Evolutionary conservation across 257 asterid species (phyloP).

Genomic region (Linaria vulgaris): DNA sequence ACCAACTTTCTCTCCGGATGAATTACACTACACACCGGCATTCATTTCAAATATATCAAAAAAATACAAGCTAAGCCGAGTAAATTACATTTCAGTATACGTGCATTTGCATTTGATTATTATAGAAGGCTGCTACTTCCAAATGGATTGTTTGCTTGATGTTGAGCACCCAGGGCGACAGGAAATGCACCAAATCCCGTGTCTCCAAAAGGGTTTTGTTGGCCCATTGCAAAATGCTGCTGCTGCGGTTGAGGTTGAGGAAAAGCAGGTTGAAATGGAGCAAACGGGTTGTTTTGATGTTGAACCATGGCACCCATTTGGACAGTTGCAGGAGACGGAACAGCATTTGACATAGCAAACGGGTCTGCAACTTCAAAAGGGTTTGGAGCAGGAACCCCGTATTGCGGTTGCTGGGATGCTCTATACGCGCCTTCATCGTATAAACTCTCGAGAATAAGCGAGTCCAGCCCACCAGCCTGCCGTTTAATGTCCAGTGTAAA

Average conservation of each 20-base stretch:
- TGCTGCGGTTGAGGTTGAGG: slow-evolving; percentile 56
- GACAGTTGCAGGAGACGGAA: slow-evolving; percentile 52
- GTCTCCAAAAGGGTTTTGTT: slow-evolving; percentile 82
- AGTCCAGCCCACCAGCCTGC: slow-evolving; percentile 97
- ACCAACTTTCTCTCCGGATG: background rate
- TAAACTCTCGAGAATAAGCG: slow-evolving; percentile 75
- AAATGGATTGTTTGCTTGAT: slow-evolving; percentile 69
- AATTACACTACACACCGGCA: slow-evolving; percentile 16
- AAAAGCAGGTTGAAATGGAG: slow-evolving; percentile 60
- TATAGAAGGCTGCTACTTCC: slow-evolving; percentile 65
- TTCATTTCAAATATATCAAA: slow-evolving; percentile 31
- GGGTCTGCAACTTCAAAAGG: slow-evolving; percentile 87
- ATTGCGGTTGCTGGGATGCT: slow-evolving; percentile 83
- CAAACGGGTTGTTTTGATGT: slow-evolving; percentile 75
- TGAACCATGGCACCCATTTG: slow-evolving; percentile 49
- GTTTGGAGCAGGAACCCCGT: slow-evolving; percentile 89
- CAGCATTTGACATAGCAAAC: slow-evolving; percentile 50
- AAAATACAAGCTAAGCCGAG: slow-evolving; percentile 44
- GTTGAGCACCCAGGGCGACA: slow-evolving; percentile 41
- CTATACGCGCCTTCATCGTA: slow-evolving; percentile 88
- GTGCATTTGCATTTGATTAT: slow-evolving; percentile 26
- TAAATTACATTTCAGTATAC: slow-evolving; percentile 31
- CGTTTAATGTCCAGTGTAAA: slow-evolving; percentile 14
- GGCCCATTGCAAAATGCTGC: slow-evolving; percentile 37
- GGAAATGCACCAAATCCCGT: slow-evolving; percentile 67